Conservation (phyloP, 2,329 filamentous ascomycete species). For the Trichoderma breve region DNA sequence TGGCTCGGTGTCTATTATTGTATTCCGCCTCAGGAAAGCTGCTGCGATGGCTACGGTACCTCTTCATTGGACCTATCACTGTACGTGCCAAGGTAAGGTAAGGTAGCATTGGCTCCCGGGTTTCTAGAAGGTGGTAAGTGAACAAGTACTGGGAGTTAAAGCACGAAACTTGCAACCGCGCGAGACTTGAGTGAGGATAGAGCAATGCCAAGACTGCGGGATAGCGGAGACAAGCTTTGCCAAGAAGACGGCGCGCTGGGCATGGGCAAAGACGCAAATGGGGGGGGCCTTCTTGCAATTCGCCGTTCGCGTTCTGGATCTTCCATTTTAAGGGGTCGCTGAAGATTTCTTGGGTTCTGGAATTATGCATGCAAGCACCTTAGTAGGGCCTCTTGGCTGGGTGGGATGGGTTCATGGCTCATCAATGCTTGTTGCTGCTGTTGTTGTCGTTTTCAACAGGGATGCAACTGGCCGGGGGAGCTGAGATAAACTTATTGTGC, state of each 20-base stretch:
- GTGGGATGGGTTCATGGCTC: neutral
- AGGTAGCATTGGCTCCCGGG: neutral
- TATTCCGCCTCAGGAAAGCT: neutral
- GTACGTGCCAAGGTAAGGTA: neutral
- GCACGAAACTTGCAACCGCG: neutral
- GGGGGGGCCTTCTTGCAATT: too few species aligned
- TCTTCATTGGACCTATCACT: neutral
- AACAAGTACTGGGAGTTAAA: neutral
- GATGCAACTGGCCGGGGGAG: neutral
- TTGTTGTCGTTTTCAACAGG: too few species aligned
- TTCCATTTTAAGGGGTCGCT: neutral
- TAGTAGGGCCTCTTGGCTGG: neutral
- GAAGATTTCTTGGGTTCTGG: neutral
- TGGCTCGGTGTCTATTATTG: neutral
- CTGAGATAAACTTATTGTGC: neutral
- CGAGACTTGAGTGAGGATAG: neutral
- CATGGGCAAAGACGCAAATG: neutral
- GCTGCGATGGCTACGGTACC: neutral
- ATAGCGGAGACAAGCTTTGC: slow-evolving; percentile 31
- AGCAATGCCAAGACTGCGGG: slow-evolving; percentile 25
- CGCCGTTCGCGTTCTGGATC: neutral
- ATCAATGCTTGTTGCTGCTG: neutral
- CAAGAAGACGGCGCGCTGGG: slow-evolving; percentile 25
- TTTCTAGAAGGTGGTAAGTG: neutral
- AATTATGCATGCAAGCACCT: neutral